Evolutionary conservation across 805 yeast species (phyloP), one percentile per base, ranked within the genome.

Genomic region (Suhomyces xylopsoci): DNA sequence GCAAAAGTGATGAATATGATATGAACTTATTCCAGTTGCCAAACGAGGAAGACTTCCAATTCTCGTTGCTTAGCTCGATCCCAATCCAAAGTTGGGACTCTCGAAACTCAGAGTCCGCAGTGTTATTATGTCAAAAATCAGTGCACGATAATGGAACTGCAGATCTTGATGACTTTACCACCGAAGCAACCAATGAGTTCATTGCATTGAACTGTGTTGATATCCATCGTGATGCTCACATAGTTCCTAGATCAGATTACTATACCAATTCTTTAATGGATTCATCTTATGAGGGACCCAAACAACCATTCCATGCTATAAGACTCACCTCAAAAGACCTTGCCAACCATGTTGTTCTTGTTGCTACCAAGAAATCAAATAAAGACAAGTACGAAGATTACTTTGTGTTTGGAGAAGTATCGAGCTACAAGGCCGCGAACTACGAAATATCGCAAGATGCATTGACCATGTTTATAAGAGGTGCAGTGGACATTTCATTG

Each of bases 241-340:
- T 52, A 3, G 71, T 84, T 4, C 94, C 93, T 2, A 69, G 80
- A 32, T 81, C 92, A 0, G 60, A 69, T 2, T 51, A 57, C 1
- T 62, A 62, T 15, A 65, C 74, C 0, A 53, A 55, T 0, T 67
- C 70, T 12, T 60, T 81, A 1, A 68, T 74, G 4, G 84, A 84
- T 30, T 85, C 90, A 0, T 79, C 88, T 0, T 58, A 69, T 42
- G 86, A 81, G n/a, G 87, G 81, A 3, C 71, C 70, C 0, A 51
- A 62, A 2, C 34, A 57, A 2, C 85, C 89, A 4, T 83, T 81
- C 58, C 66, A 79, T 53, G 76, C 82, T 7, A 42, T 84, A 2
- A 76, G 76, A 49, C 65, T 80, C 7, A 69, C 74, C 10, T 58
- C 77, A 0, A 60, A 71, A 0, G 65, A 73, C 2, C 56, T 85